phyloP scores from a whole-genome alignment of 2,329 filamentous ascomycete species.

The Pseudocercospora eumusae region DNA sequence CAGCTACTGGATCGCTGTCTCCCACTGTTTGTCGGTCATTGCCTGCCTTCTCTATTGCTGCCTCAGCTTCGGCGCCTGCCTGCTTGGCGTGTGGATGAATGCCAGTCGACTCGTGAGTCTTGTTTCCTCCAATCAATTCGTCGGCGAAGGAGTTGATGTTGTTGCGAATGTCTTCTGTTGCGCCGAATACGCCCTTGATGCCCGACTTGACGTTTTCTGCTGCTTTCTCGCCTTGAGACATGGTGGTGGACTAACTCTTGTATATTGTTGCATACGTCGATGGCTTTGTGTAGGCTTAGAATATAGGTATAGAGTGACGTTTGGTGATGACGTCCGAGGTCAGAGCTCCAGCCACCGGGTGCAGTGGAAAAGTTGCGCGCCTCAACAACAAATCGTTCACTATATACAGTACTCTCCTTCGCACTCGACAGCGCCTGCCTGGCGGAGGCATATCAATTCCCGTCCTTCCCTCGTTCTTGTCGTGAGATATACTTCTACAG shows the following conservation, averaged over 20 bases:
- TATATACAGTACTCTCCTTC: too few relatives aligned
- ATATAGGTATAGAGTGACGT: too few relatives aligned
- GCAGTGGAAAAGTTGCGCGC: not conserved
- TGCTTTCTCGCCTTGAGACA: conserved; percentile 32
- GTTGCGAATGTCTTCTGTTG: conserved; percentile 32
- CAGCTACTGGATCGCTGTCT: conserved; percentile 2
- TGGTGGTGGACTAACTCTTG: conserved; percentile 10
- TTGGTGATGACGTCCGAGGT: not conserved
- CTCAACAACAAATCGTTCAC: conserved; percentile 1
- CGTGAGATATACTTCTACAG: too few relatives aligned
- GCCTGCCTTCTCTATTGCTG: conserved; percentile 8
- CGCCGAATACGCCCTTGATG: conserved; percentile 30
- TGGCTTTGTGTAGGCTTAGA: not conserved
- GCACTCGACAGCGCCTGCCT: conserved; percentile 6
- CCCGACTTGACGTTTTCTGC: conserved; percentile 33
- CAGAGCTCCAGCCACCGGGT: conserved; percentile 1
- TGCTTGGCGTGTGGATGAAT: conserved; percentile 27
- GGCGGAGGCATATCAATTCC: not conserved
- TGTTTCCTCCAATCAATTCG: conserved; percentile 27
- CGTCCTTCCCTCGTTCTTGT: not conserved
- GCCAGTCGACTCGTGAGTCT: conserved; percentile 25
- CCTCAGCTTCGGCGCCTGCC: conserved; percentile 25
- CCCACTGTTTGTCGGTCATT: conserved; percentile 4
- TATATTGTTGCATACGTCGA: not conserved
- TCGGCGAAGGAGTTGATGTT: conserved; percentile 37